Conservation (phyloP, 169 alveolate genomes). For the Plasmodium vinckei region DNA sequence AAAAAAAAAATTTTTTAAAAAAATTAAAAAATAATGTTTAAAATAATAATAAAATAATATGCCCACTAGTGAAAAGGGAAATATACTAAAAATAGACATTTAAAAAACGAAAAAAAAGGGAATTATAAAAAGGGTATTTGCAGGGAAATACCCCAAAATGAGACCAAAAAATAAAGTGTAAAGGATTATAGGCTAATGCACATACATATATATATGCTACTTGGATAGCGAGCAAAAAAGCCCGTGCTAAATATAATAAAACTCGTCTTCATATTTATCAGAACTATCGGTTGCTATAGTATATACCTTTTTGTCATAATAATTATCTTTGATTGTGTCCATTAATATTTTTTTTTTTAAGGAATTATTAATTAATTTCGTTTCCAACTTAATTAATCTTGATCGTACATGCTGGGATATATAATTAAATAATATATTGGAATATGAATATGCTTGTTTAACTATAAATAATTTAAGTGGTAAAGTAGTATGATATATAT, state of each 20-base stretch:
- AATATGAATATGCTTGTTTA: slow-evolving; percentile 56
- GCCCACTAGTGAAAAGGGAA: too few species aligned
- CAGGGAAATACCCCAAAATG: too few species aligned
- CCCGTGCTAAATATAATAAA: slow-evolving; percentile 11
- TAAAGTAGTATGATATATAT: slow-evolving; percentile 44
- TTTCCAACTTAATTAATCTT: slow-evolving; percentile 28
- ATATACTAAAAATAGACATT: too few species aligned
- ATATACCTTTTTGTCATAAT: slow-evolving; percentile 19
- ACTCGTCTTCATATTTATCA: slow-evolving; percentile 13
- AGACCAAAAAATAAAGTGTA: too few species aligned
- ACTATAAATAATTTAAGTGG: slow-evolving; percentile 48
- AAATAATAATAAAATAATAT: too few species aligned
- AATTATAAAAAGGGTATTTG: too few species aligned
- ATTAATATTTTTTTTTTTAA: slow-evolving; percentile 14
- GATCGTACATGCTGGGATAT: slow-evolving; percentile 14
- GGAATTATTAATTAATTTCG: slow-evolving; percentile 34
- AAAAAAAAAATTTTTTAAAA: too few species aligned
- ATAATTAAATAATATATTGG: slow-evolving; percentile 20
- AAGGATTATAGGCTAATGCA: too few species aligned
- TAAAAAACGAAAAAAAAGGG: too few species aligned
- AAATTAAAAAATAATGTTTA: too few species aligned
- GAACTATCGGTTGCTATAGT: slow-evolving; percentile 23
- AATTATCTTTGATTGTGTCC: slow-evolving; percentile 16
- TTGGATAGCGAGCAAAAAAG: too few species aligned
- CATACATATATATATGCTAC: too few species aligned